phyloP scores from a whole-genome alignment of 352 stramenopile genomes.

The Phytopythium sindhum region DNA sequence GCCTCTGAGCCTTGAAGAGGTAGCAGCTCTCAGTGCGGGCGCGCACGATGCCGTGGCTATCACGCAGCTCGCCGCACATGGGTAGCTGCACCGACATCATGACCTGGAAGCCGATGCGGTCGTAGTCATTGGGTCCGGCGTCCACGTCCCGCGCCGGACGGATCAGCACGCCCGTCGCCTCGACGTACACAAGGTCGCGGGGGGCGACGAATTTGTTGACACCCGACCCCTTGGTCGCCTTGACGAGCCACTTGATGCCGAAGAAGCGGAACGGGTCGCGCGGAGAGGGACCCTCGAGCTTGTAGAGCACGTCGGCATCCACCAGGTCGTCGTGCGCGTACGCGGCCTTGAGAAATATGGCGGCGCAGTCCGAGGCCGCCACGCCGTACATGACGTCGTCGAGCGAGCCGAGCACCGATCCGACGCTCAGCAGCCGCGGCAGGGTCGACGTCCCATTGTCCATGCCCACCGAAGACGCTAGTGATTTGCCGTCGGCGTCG shows the following conservation, averaged over 20 bases:
- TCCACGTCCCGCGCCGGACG: constrained; percentile 10
- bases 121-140: constrained; percentile 30
- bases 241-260: constrained; percentile 67
- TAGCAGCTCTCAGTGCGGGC: constrained; percentile 37
- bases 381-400: constrained; percentile 65
- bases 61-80: constrained; percentile 25
- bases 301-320: constrained; percentile 52
- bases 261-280: constrained; percentile 64
- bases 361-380: constrained; percentile 45
- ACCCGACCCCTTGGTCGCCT: constrained; percentile 32
- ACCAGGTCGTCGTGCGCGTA: constrained; percentile 42
- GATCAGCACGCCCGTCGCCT: constrained; percentile 56
- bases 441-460: constrained; percentile 9
- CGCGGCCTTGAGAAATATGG: constrained; percentile 53
- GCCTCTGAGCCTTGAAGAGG: constrained; percentile 31
- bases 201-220: constrained; percentile 40
- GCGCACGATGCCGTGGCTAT: constrained; percentile 31
- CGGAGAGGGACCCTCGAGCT: constrained; percentile 48
- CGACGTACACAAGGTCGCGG: constrained; percentile 64
- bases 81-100: constrained; percentile 58
- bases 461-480: constrained; percentile 1
- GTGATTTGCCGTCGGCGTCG: neutral
- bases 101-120: constrained; percentile 62
- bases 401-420: constrained; percentile 33
- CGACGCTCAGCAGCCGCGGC: constrained; percentile 38